Conservation (phyloP, 495 filamentous ascomycete species). For the Entonaema liquescens region DNA sequence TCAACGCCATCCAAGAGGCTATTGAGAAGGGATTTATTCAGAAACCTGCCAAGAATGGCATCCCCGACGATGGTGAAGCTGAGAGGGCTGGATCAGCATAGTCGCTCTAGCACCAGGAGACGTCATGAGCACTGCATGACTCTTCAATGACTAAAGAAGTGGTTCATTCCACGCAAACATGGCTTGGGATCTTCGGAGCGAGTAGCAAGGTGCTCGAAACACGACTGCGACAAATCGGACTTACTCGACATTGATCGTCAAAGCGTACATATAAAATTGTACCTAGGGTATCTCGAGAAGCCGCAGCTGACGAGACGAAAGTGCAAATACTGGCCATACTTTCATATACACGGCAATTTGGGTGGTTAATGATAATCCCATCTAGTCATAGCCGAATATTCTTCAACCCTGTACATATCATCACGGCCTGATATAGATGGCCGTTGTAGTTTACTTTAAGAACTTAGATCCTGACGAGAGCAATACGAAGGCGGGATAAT, state of each 20-base stretch:
- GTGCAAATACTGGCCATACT: neutral
- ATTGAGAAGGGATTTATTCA: slow-evolving; percentile 42
- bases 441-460: neutral
- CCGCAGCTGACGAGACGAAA: neutral
- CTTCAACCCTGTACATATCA: neutral
- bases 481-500: neutral
- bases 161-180: neutral
- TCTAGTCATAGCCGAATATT: neutral
- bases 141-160: neutral
- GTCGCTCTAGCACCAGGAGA: neutral
- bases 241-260: neutral
- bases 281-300: neutral
- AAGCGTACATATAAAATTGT: neutral
- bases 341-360: neutral
- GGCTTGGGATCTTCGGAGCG: neutral
- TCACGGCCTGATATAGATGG: neutral
- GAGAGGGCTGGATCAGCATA: slow-evolving; percentile 1
- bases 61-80: slow-evolving; percentile 37
- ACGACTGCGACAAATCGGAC: neutral
- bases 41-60: slow-evolving; percentile 41
- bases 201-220: neutral
- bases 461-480: neutral
- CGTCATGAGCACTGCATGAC: neutral
- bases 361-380: neutral
- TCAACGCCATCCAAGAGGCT: slow-evolving; percentile 45